Percentiles rank a stretch among this genome's conserved stretches.
phyloP scores from a whole-genome alignment of 176 grass and related monocot genomes.

The Aegilops speltoides region DNA sequence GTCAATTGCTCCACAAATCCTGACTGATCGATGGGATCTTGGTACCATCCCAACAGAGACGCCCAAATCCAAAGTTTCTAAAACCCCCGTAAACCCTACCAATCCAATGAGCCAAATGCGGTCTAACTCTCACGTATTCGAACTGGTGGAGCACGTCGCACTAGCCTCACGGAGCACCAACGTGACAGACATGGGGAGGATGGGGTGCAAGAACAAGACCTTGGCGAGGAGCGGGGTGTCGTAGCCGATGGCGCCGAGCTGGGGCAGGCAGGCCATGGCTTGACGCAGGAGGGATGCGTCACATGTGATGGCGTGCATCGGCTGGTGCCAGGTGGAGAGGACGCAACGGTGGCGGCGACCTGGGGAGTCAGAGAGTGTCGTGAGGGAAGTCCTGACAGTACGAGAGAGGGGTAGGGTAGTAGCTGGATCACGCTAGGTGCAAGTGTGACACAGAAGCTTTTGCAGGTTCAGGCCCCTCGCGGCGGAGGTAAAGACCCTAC shows the following conservation, averaged over 20 bases:
- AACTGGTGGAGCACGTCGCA: neutral
- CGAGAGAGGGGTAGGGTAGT: too few species aligned
- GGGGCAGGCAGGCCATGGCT: neutral
- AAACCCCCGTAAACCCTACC: conserved; percentile 10
- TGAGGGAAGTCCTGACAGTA: too few species aligned
- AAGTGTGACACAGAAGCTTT: too few species aligned
- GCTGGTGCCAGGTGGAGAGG: neutral
- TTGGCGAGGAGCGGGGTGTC: neutral
- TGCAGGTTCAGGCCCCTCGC: too few species aligned
- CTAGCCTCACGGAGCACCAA: neutral
- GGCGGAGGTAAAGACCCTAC: too few species aligned
- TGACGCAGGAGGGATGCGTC: conserved; percentile 27
- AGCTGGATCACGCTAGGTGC: too few species aligned
- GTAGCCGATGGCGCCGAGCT: neutral
- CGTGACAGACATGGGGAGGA: neutral
- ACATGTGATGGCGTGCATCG: conserved; percentile 31
- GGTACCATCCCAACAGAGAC: neutral
- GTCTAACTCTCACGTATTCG: neutral
- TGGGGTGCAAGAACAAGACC: neutral
- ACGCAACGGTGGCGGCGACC: neutral
- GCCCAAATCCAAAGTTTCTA: neutral
- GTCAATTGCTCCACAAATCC: neutral
- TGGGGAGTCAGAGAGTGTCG: too few species aligned
- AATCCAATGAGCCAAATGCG: neutral
- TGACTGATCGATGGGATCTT: neutral